Base-by-base conservation (phyloP, 2,329 filamentous ascomycete genomes). In the Drechslerella dactyloides region DNA sequence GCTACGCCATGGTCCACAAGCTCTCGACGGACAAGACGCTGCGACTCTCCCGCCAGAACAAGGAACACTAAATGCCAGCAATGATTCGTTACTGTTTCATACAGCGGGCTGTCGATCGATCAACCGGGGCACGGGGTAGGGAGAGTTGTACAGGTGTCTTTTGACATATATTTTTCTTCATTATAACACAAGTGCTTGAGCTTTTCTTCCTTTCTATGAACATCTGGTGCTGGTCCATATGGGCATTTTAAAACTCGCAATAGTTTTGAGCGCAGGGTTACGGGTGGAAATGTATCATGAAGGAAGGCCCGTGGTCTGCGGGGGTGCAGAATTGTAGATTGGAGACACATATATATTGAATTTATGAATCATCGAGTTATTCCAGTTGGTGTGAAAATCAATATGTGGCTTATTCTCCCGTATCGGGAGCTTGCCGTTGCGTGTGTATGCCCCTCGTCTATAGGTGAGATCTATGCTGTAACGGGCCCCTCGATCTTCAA, bases 1-100 rank as follows among this genome's bases (percentile, higher is more conserved):
- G 84, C 80, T 97, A 96, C 86, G 94, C 93, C 69, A 83, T 89
- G 82, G 79, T 81, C 79, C 88, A 89, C 80, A 97, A 97, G 84
- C 86, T 99, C 79, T 80, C 44, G 57, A 73, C 42, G 37, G 69
- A 73, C 52, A 73, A 66, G 61, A 62, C 56, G 10, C 51, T 73
- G 50, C 61, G 69, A 56, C 62, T 73, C 27, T 58, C 52, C 48
- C 69, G 69, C 30, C 55, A 60, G 53, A 37, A 51, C 44, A 19
- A 10, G 35, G 56, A 64, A 50, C 68, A 72, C 35, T 72, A 72
- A 65, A 53, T 30, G 5, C 30, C 15, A 62, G 4, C 30, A 42
- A 42, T 19, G 44, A 21, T 57, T 35, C 44, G 46, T 48, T 44
- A 11, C 10, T 7, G 24, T 19, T 8, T 21, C 17, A 35, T 24